Percentiles rank a stretch among this genome's conserved stretches.
phyloP scores from a whole-genome alignment of 768 basidiomycete genomes.

The Lentinula sp. region DNA sequence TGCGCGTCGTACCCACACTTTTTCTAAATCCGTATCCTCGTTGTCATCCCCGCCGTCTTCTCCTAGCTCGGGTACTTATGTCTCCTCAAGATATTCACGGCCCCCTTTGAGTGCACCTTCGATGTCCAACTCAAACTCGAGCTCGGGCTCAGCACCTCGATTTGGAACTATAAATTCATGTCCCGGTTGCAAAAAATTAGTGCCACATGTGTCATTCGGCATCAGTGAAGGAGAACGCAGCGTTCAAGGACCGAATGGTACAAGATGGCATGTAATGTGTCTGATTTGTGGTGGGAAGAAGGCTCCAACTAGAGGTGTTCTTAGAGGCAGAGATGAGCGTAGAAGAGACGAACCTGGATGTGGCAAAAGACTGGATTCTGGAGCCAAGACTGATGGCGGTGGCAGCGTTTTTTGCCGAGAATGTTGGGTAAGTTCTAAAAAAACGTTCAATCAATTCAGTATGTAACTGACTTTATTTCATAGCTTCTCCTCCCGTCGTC shows the following conservation, averaged over 20 bases:
- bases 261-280: constrained; percentile 74
- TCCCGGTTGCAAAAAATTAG: constrained; percentile 68
- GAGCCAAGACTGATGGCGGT: constrained; percentile 65
- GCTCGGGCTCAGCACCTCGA: constrained; percentile 30
- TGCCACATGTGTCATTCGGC: constrained; percentile 80
- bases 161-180: constrained; percentile 61
- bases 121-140: constrained; percentile 14
- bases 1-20: not conserved
- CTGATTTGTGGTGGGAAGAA: constrained; percentile 79
- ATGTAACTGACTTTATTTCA: not conserved
- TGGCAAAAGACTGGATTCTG: constrained; percentile 78
- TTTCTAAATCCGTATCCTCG: constrained; percentile 9
- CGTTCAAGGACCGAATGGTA: constrained; percentile 74
- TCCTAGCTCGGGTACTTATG: constrained; percentile 15
- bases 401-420: constrained; percentile 81
- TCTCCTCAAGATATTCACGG: constrained; percentile 34
- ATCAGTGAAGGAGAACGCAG: constrained; percentile 33
- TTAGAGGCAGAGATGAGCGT: constrained; percentile 36
- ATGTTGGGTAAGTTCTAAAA: constrained; percentile 53
- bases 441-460: not conserved
- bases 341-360: constrained; percentile 67
- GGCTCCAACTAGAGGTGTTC: constrained; percentile 25
- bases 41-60: constrained; percentile 10
- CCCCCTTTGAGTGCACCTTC: constrained; percentile 31
- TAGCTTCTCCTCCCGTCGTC: constrained; percentile 55